Conservation (phyloP, 2,329 filamentous ascomycete species). For the Xylariaceae sp. region DNA sequence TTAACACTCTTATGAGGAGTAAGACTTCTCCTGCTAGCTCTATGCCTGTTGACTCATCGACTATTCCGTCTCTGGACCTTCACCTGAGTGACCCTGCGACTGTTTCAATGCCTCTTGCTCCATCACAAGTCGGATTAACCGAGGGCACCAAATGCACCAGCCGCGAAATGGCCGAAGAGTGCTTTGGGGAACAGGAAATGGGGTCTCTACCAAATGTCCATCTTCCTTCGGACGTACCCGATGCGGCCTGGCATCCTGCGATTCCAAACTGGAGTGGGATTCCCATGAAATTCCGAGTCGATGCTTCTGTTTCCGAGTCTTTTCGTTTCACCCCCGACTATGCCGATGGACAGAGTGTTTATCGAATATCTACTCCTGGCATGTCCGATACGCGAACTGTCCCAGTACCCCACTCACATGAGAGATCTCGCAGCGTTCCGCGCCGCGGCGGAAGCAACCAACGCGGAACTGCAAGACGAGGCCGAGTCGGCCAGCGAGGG, state of each 20-base stretch:
- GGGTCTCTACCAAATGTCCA: constrained; percentile 69
- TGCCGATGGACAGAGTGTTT: constrained; percentile 34
- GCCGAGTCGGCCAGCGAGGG: constrained; percentile 15
- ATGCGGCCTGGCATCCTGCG: constrained; percentile 59
- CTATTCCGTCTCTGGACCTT: constrained; percentile 62
- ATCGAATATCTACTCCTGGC: constrained; percentile 41
- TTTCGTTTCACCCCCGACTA: constrained; percentile 35
- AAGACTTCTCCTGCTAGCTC: constrained; percentile 55
- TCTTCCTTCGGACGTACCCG: constrained; percentile 59
- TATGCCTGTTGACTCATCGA: constrained; percentile 62
- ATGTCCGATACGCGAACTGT: constrained; percentile 34
- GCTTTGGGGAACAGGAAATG: constrained; percentile 78
- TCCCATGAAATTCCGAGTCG: constrained; percentile 45
- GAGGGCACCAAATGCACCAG: constrained; percentile 47
- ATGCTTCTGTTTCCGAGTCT: constrained; percentile 42
- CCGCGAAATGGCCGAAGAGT: constrained; percentile 71
- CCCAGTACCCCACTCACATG: constrained; percentile 12
- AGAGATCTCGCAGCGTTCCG: constrained; percentile 18
- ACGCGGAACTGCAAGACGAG: constrained; percentile 8
- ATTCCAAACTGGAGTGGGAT: constrained; percentile 50
- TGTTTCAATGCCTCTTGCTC: constrained; percentile 60
- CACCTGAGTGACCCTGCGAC: constrained; percentile 51
- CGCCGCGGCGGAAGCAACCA: constrained; percentile 12
- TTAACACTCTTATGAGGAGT: constrained; percentile 70
- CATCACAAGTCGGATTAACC: constrained; percentile 24